Evolutionary conservation across 2,329 filamentous ascomycete genomes (phyloP), one percentile per base, ranked within the genome.

Genomic region (Coniella lustricola): DNA sequence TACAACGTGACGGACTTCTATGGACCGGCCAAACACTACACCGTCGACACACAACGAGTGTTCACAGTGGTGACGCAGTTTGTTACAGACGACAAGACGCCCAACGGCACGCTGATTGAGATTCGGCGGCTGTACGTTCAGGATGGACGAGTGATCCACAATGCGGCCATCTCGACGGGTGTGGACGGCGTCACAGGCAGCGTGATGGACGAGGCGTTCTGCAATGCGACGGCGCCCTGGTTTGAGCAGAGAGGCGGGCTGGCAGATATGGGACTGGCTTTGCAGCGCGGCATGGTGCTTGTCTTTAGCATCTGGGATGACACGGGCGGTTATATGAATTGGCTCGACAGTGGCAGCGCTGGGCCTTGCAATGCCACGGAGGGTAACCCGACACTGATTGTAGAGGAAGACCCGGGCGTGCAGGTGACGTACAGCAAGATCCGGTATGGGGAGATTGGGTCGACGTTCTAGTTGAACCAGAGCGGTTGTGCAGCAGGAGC

Each of bases 301-400:
- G 67, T 70, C 12, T 68, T 81, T 54, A 71, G 69, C 58, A 69
- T 81, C 53, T 81, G 77, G 77, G 76, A 75, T 63, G 75, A 78
- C 51, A 64, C 69, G 12, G 58, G 66, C 12, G 68, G 68, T 37
- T 74, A 69, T 52, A 81, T 81, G 77, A 68, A 72, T 37, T 81
- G 77, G 77, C 66, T 81, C 9, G 76, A 81, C 55, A 63, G 67
- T 44, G 65, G 69, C 7, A 65, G 62, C 32, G 62, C 71, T 3
- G 79, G 79, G 0, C 77, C 77, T 21, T 82, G 79, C 60, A 72
- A 67, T 53, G 64, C 64, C 0, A 75, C 71, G 0, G 74, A 77
- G 59, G 79, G 79, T 3, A 63, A 75, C 53, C 77, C 79, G 2
- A 50, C 56, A 7, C 65, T 67, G 21, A 71, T 82, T 47, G 64